Base-by-base conservation (phyloP, 148 eudicot genomes). In the Fagopyrum tataricum region DNA sequence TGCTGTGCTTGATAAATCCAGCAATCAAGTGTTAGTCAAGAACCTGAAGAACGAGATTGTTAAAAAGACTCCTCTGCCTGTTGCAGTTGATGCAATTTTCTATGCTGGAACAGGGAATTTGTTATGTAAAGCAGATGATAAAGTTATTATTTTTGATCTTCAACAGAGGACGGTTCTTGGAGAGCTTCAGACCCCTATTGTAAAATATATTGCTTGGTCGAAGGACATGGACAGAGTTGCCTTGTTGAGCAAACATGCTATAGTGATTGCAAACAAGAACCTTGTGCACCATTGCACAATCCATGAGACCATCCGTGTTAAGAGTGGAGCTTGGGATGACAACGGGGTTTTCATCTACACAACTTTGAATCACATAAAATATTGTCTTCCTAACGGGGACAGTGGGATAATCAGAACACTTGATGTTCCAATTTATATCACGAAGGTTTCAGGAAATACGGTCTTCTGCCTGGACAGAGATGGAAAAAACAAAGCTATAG, bases 1-100 rank as follows among this genome's bases (percentile, higher is more conserved):
- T 74, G 76, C 76, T 10, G 76, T 74, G 76, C 76, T 74, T 17
- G 71, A 74, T 21, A 74, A 41, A 23, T 24, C 51, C 70, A 46
- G 56, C 71, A 74, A 74, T 51, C 76, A 21, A 10, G 52, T 74
- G 10, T n/a, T 17, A 7, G 71, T 74, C 13, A 74, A 31, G 42
- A 74, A 62, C 56, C 76, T 74, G 17, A 43, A 46, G 71, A 61
- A 61, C 42, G 76, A 74, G 58, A 47, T 64, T 62, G 76, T 74
- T 11, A 64, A 44, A 15, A 56, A 55, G 46, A 59, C 31, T 73
- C 1, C 68, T 4, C 67, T 73, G 14, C 76, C 76, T 18, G 20
- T 59, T 73, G 37, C 26, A 43, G 51, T 37, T 73, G 76, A 73
- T 73, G 52, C 67, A 39, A 39, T 73, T 7, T 55, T 73, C 39